Conservation (phyloP, 1,139 yeast species). For the Yamadazyma atlantica region DNA sequence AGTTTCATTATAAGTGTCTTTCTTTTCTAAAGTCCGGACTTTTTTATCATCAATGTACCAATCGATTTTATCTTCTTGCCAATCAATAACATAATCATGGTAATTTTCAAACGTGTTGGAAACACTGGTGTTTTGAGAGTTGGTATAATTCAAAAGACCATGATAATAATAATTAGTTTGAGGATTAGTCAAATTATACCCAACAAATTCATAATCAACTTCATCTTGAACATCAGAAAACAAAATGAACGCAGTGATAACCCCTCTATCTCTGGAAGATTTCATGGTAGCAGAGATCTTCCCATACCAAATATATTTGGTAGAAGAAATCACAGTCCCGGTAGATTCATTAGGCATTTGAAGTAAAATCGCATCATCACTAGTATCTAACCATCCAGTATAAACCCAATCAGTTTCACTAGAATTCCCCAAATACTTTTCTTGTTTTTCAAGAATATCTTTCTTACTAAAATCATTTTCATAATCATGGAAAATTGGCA, state of each 20-base stretch:
- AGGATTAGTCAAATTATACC: constrained; percentile 61
- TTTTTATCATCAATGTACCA: constrained; percentile 76
- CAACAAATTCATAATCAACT: constrained; percentile 85
- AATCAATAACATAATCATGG: constrained; percentile 80
- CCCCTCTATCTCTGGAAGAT: constrained; percentile 77
- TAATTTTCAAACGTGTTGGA: constrained; percentile 61
- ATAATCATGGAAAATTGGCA: constrained; percentile 41
- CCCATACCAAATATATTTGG: constrained; percentile 86
- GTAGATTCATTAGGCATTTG: constrained; percentile 80
- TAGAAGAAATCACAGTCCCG: constrained; percentile 82
- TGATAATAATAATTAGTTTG: constrained; percentile 81
- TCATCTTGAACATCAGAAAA: constrained; percentile 89
- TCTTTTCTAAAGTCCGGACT: constrained; percentile 65
- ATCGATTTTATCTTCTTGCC: constrained; percentile 69
- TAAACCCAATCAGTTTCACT: constrained; percentile 70
- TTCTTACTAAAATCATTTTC: constrained; percentile 36
- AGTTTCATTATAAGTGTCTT: constrained; percentile 70
- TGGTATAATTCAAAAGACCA: constrained; percentile 69
- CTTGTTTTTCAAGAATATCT: constrained; percentile 28
- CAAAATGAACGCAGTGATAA: constrained; percentile 79
- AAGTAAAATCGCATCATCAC: constrained; percentile 54
- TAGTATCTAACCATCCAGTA: constrained; percentile 61
- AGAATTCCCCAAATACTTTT: constrained; percentile 67
- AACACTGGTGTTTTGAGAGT: constrained; percentile 48
- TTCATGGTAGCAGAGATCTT: constrained; percentile 67